Evolutionary conservation across 306 rosid genomes (phyloP).

Genomic region (Malus sieversii): DNA sequence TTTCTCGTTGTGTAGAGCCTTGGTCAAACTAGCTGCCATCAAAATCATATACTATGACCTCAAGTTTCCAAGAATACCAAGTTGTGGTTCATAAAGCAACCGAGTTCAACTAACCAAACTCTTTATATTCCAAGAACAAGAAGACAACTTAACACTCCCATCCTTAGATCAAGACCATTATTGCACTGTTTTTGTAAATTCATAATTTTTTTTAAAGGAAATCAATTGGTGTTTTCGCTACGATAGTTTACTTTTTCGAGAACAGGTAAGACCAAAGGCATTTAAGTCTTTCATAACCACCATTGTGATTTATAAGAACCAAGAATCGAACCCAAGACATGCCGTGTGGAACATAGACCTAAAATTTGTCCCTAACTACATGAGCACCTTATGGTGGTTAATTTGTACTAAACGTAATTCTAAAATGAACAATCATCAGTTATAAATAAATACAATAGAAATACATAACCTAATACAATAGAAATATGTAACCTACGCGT

Average conservation of each 20-base stretch:
- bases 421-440: background rate
- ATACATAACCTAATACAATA: no score
- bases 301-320: no score
- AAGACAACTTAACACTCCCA: background rate
- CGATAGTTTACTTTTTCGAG: no score
- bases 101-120: background rate
- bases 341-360: no score
- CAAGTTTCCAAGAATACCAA: background rate
- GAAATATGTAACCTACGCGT: background rate
- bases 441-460: background rate
- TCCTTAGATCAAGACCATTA: background rate
- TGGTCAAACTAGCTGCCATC: conserved; percentile 4
- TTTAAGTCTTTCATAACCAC: no score
- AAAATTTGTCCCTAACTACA: no score
- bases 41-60: background rate
- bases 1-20: background rate
- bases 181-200: background rate
- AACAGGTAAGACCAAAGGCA: no score
- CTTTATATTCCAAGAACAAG: background rate
- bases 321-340: no score
- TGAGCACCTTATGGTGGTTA: no score
- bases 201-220: background rate
- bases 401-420: background rate
- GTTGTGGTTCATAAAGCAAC: background rate
- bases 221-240: background rate